Evolutionary conservation across 768 basidiomycete genomes (phyloP).

Genomic region (Collybia nuda): DNA sequence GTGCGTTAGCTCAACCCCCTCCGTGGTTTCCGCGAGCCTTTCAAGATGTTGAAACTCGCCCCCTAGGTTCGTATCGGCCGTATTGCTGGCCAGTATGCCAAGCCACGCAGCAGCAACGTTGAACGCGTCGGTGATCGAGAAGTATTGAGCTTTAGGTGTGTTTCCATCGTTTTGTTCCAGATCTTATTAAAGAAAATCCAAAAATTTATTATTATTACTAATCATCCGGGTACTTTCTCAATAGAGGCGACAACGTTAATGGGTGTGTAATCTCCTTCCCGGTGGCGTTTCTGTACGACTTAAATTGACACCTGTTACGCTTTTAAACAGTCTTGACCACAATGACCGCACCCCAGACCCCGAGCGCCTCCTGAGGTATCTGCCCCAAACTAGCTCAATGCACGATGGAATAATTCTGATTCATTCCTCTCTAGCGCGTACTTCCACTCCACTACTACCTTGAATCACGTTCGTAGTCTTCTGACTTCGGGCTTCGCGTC

Average conservation of each 20-base stretch:
- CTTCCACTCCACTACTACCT: slow-evolving; percentile 91
- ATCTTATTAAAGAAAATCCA: too few species aligned
- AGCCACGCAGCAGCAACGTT: slow-evolving; percentile 82
- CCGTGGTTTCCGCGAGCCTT: not conserved
- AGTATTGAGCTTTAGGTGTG: slow-evolving; percentile 84
- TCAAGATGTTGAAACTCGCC: not conserved
- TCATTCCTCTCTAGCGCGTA: slow-evolving; percentile 63
- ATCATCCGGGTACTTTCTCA: not conserved
- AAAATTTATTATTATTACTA: not conserved
- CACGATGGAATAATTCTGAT: too few species aligned
- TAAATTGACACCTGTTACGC: slow-evolving; percentile 12
- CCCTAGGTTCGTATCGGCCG: slow-evolving; percentile 77
- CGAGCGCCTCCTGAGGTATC: slow-evolving; percentile 77
- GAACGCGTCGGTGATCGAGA: slow-evolving; percentile 77
- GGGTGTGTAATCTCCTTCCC: slow-evolving; percentile 55
- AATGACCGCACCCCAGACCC: slow-evolving; percentile 89
- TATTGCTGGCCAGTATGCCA: slow-evolving; percentile 96
- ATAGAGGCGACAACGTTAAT: slow-evolving; percentile 95
- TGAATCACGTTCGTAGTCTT: slow-evolving; percentile 89
- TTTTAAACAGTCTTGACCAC: slow-evolving; percentile 52
- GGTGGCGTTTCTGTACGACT: slow-evolving; percentile 2
- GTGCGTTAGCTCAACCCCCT: slow-evolving; percentile 42
- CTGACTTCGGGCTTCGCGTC: slow-evolving; percentile 93
- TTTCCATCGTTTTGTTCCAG: slow-evolving; percentile 2
- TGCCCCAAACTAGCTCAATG: not conserved